phyloP scores from a whole-genome alignment of 257 asterid species.

The Leptodermis oblonga region DNA sequence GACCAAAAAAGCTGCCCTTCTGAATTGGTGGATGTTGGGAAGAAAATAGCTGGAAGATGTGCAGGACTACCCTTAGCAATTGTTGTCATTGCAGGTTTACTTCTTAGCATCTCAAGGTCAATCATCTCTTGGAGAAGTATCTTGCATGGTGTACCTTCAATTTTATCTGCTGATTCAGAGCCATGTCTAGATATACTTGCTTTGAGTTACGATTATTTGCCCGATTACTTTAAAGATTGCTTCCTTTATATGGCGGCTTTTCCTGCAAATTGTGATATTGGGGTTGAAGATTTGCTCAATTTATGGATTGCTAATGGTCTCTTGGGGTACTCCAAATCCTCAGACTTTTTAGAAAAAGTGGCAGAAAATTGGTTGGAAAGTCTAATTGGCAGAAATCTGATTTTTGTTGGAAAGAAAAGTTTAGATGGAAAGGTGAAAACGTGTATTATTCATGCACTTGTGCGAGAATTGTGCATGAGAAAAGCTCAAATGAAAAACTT shows the following conservation, averaged over 20 bases:
- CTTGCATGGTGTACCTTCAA: not conserved
- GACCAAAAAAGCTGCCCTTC: too few species aligned
- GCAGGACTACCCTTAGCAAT: too few species aligned
- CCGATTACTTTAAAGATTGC: constrained; percentile 31
- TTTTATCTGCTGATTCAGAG: constrained; percentile 7
- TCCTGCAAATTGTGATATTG: constrained; percentile 33
- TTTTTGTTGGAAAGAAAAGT: constrained; percentile 23
- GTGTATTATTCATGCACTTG: constrained; percentile 33
- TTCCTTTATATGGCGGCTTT: constrained; percentile 34
- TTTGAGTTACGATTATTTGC: constrained; percentile 33
- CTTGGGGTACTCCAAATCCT: constrained; percentile 5
- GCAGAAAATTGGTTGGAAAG: constrained; percentile 37
- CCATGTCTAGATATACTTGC: constrained; percentile 9
- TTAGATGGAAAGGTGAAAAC: constrained; percentile 25
- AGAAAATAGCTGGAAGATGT: too few species aligned
- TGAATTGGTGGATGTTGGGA: too few species aligned
- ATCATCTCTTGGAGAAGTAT: not conserved
- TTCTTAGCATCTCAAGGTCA: not conserved
- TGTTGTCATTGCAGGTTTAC: constrained; percentile 8
- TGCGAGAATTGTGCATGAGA: constrained; percentile 35
- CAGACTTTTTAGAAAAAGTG: too few species aligned
- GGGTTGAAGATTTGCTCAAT: constrained; percentile 21
- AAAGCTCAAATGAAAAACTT: constrained; percentile 35
- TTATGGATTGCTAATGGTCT: constrained; percentile 45
- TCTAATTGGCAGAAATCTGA: constrained; percentile 31